Base-by-base conservation (phyloP, 371 early-diverging fungal genomes). In the Mucor velutinosus region DNA sequence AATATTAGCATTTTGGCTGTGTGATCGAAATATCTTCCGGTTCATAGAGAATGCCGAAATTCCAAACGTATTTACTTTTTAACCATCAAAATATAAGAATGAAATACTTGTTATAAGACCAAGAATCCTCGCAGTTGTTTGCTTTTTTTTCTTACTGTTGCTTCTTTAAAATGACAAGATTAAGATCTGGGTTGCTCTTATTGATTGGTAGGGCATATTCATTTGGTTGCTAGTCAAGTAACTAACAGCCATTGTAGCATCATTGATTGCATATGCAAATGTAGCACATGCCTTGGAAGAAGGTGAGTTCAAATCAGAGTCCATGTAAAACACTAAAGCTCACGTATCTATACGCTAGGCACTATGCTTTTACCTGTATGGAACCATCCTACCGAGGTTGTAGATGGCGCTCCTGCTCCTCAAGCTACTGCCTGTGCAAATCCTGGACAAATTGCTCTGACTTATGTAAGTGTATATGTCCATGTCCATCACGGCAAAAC, bases 391-490 rank as follows among this genome's bases (percentile, higher is more conserved):
- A 73, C 73, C 6, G 75, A 76, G 15, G 62, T 49, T 4, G 30
- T 56, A 25, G 64, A 49, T 11, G 73, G 65, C 37, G 76, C 71
- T n/a, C 77, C 77, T 41, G 72, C 72, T 19, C 77, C 82, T 21
- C 77, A 76, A 65, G 77, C 75, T 25, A 79, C 82, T 29, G 79
- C 79, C 11, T 87, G 87, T 69, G 81, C 79, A 41, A 81, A 76
- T 56, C 62, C 75, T 49, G 85, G 87, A 25, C 80, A 87, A 37
- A 74, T 87, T 65, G 87, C 87, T 10, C 66, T 87, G 25, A 87
- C 86, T 12, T 84, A 78, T 75, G 87, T 85, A 81, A 76, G 75
- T 64, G 41, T 7, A 55, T 21, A 33, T 7, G 33, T 33, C 4
- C 12, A 14, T 14, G 17, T 27, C 8, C 29, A 61, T 21, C 32